Conservation (phyloP, 331 rosid species). For the Phaseolus coccineus region DNA sequence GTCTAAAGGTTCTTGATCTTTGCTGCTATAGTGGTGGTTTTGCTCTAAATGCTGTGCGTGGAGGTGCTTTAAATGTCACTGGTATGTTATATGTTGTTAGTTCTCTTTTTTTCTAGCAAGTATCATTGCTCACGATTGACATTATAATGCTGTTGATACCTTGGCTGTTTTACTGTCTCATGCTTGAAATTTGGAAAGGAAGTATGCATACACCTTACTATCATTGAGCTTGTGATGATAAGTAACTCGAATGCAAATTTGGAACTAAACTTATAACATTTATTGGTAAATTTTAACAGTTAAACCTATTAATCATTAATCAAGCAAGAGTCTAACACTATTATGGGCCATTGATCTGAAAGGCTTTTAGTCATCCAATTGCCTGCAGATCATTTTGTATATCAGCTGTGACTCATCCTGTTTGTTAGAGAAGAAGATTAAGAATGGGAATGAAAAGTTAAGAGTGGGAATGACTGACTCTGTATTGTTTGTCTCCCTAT, state of each 20-base stretch:
- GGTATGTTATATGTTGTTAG: conserved; percentile 56
- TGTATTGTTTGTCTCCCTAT: not conserved
- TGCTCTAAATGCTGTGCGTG: conserved; percentile 80
- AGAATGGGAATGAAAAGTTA: not conserved
- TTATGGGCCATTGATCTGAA: conserved; percentile 14
- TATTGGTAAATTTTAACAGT: not conserved
- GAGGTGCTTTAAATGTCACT: conserved; percentile 80
- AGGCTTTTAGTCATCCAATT: not conserved
- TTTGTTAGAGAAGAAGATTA: not conserved
- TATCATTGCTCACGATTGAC: conserved; percentile 28
- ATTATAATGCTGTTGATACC: conserved; percentile 20
- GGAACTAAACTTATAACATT: not conserved
- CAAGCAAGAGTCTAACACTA: not conserved
- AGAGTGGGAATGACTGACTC: not conserved
- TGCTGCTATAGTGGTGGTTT: conserved; percentile 97
- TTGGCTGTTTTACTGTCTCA: conserved; percentile 28
- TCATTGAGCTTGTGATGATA: not conserved
- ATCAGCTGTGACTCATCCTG: conserved; percentile 7
- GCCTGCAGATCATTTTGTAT: not conserved
- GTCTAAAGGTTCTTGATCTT: conserved; percentile 84
- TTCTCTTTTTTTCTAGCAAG: not conserved
- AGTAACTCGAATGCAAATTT: not conserved
- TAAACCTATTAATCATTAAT: not conserved
- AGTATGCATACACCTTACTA: conserved; percentile 17
- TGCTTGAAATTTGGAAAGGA: conserved; percentile 31